A percentile compares a stretch with the other conserved stretches of the same genome.
phyloP scores from a whole-genome alignment of 495 filamentous ascomycete genomes.

The Pyrenopolyporus hunteri region DNA sequence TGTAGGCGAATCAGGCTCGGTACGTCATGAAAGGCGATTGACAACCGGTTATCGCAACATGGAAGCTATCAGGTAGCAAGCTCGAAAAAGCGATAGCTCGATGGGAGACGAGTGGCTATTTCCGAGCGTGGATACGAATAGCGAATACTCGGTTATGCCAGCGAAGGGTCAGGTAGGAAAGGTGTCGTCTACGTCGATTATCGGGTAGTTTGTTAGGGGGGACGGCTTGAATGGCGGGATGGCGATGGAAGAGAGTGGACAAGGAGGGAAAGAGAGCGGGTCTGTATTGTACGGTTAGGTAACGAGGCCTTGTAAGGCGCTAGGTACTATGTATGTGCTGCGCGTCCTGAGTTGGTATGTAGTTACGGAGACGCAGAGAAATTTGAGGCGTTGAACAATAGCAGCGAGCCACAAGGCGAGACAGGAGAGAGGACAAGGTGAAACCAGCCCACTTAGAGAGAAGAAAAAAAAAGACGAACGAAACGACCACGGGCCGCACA shows the following conservation, averaged over 20 bases:
- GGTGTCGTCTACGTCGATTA: background rate
- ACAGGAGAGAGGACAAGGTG: slow-evolving; percentile 19
- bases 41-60: slow-evolving; percentile 26
- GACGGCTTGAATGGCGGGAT: background rate
- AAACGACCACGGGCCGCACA: slow-evolving; percentile 7
- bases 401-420: slow-evolving; percentile 23
- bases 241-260: background rate
- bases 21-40: slow-evolving; percentile 36
- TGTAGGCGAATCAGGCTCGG: slow-evolving; percentile 8
- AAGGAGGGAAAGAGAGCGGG: slow-evolving; percentile 5
- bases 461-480: background rate
- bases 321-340: slow-evolving; percentile 10
- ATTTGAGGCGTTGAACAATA: slow-evolving; percentile 12
- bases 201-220: background rate
- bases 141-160: background rate
- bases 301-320: slow-evolving; percentile 13
- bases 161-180: background rate
- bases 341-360: slow-evolving; percentile 4
- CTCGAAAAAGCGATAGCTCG: slow-evolving; percentile 3
- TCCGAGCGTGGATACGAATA: background rate
- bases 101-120: background rate
- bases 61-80: background rate
- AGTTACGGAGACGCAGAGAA: slow-evolving; percentile 1
- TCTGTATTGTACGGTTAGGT: slow-evolving; percentile 3
- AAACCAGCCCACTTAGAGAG: slow-evolving; percentile 22